Evolutionary conservation across 1,284 basidiomycete genomes (phyloP), one percentile per base, ranked within the genome.

Genomic region (Ustilago sp.): DNA sequence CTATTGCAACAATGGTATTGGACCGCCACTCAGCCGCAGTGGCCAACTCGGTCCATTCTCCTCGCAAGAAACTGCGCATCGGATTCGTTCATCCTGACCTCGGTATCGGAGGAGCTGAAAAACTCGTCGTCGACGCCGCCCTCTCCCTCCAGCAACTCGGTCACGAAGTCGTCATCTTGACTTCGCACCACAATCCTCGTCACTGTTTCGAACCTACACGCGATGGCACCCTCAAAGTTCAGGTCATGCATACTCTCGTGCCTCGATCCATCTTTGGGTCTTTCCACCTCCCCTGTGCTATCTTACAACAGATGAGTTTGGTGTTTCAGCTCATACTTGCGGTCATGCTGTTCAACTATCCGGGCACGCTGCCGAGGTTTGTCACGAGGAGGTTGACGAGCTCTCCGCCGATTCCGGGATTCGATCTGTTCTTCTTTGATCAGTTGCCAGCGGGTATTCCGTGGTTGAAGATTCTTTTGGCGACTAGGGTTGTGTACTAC

Each of bases 91-190:
- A 98, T 86, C 95, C 95, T 31, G 95, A 98, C 88, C 89, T 98
- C 4, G 95, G 95, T 58, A 96, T 98, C 61, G 95, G 95, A 93
- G 96, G 96, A 13, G 96, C 96, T 0, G 96, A 99, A 87, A 89
- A 95, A 51, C 90, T 98, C 9, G 91, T 99, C 1, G 95, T 98
- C n/a, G 96, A 99, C 86, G 94, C 95, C 17, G 95, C 96, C 0
- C 88, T 96, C 0, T 92, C 93, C 1, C 88, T 99, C 15, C 93
- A 98, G 86, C 88, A 89, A 11, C 89, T 91, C 4, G 96, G 95
- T 0, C 95, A 98, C 85, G 88, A 90, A 0, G 93, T 99, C n/a
- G 90, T 92, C 81, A 91, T 99, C 56, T 97, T 95, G 87, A 99
- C 97, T 0, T 96, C 94, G 0, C 91, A 97, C 81, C 95, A 96